Evolutionary conservation across 2,329 filamentous ascomycete genomes (phyloP), one percentile per base, ranked within the genome.

Genomic region (Magnaporthales sp.): DNA sequence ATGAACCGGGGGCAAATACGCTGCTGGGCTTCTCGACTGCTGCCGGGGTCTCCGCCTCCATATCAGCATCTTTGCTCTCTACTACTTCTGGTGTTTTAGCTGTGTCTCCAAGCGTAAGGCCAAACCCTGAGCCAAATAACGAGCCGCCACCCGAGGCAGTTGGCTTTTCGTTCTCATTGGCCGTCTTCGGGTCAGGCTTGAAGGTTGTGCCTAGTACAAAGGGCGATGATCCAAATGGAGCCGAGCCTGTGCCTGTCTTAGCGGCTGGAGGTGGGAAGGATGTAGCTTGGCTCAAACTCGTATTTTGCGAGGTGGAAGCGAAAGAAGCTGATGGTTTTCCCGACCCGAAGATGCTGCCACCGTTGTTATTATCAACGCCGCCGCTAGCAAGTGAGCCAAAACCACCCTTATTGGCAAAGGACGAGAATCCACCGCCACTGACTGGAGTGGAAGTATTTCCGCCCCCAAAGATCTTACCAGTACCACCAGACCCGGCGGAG

Each of bases 161-260:
- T 19, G 83, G 78, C 68, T 84, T 84, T 9, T 83, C 80, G 46
- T 82, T 77, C 67, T 89, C 86, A 27, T 90, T 83, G 67, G 86
- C 87, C 0, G 84, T 81, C 61, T 82, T 81, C 6, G 84, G 82
- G 70, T 91, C 89, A 9, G 83, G 81, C 72, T 88, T 86, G 77
- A 92, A 92, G 1, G 85, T 88, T 31, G 86, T 88, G 54, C 84
- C 83, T 19, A 92, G 79, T 70, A 90, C 89, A 77, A 92, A 92
- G 0, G 85, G 83, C 19, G 79, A 77, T n/a, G 81, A 81, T 29
- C 80, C 82, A 72, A 86, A 83, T 8, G 74, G 69, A 68, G 74
- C 64, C 67, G 38, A 46, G 1, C 62, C 62, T 13, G 30, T 63
- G 62, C 32, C 31, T 19, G 69, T 38, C 66, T 79, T 81, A 24